phyloP scores from a whole-genome alignment of 148 eudicot species.

The Vaccinium vitisidaea region DNA sequence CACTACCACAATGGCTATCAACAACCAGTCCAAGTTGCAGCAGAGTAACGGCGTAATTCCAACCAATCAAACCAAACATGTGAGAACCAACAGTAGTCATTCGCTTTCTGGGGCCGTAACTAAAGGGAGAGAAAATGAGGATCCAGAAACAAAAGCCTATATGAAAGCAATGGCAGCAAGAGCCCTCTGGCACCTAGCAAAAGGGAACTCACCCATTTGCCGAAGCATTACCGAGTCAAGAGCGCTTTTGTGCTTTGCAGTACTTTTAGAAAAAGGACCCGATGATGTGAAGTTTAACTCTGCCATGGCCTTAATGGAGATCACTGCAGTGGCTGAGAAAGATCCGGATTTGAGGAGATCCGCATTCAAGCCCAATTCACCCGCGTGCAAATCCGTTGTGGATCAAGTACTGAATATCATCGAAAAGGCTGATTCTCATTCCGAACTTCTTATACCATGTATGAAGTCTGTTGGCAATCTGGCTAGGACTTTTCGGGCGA shows the following conservation, averaged over 20 bases:
- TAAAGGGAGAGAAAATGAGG: slow-evolving; percentile 63
- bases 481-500: slow-evolving; percentile 82
- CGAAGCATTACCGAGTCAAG: slow-evolving; percentile 79
- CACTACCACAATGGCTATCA: slow-evolving; percentile 38
- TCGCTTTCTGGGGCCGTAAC: slow-evolving; percentile 32
- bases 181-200: slow-evolving; percentile 75
- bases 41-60: slow-evolving; percentile 3
- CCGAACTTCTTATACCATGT: slow-evolving; percentile 71
- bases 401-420: slow-evolving; percentile 68
- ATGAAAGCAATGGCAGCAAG: slow-evolving; percentile 92
- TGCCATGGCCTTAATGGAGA: slow-evolving; percentile 92
- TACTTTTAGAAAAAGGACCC: slow-evolving; percentile 68
- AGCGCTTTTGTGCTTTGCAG: slow-evolving; percentile 82
- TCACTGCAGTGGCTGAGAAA: slow-evolving; percentile 84
- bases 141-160: slow-evolving; percentile 61
- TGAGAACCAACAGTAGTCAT: slow-evolving; percentile 23
- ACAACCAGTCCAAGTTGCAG: slow-evolving; percentile 19
- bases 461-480: slow-evolving; percentile 73
- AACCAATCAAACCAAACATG: slow-evolving; percentile 9
- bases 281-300: slow-evolving; percentile 72
- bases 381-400: slow-evolving; percentile 85
- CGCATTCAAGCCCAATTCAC: slow-evolving; percentile 87
- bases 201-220: slow-evolving; percentile 70
- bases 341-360: slow-evolving; percentile 83
- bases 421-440: slow-evolving; percentile 49